These are phyloP conservation scores for Peterozyma toletana DNA, from an alignment of 805 yeast genomes.

Conservation along the genomic window DNA sequence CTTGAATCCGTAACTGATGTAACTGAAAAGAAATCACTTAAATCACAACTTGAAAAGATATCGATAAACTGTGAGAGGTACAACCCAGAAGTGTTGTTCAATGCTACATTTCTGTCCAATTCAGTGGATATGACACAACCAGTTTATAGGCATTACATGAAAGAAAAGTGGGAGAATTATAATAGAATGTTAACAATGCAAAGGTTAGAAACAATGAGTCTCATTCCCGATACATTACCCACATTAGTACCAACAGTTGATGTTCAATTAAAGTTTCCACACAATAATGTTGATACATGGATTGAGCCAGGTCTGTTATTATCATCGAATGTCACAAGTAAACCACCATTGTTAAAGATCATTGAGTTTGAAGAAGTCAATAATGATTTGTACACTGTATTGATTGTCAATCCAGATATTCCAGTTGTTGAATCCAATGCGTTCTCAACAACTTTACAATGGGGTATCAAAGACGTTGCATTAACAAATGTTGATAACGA, in stretches of 20 bases:
- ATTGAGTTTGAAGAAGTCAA: slow-evolving; percentile 56
- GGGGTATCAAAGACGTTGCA: slow-evolving; percentile 67
- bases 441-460: slow-evolving; percentile 65
- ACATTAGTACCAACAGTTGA: slow-evolving; percentile 78
- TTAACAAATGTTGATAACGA: slow-evolving; percentile 51
- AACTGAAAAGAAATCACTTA: slow-evolving; percentile 15
- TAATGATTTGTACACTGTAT: slow-evolving; percentile 61
- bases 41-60: slow-evolving; percentile 20
- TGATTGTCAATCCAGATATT: slow-evolving; percentile 86
- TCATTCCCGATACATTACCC: slow-evolving; percentile 92
- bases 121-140: slow-evolving; percentile 64
- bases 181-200: slow-evolving; percentile 82
- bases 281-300: slow-evolving; percentile 58
- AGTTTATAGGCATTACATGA: slow-evolving; percentile 66
- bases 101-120: slow-evolving; percentile 39
- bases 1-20: slow-evolving; percentile 10
- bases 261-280: slow-evolving; percentile 69
- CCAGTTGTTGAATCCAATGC: slow-evolving; percentile 71
- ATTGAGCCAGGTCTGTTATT: slow-evolving; percentile 72
- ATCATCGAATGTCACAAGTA: slow-evolving; percentile 65
- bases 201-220: slow-evolving; percentile 76
- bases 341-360: slow-evolving; percentile 72
- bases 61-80: slow-evolving; percentile 56
- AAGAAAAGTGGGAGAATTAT: slow-evolving; percentile 64
- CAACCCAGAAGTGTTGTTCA: slow-evolving; percentile 84